Base-by-base conservation (phyloP, 2,329 filamentous ascomycete species). In the Helminthosporium solani region DNA sequence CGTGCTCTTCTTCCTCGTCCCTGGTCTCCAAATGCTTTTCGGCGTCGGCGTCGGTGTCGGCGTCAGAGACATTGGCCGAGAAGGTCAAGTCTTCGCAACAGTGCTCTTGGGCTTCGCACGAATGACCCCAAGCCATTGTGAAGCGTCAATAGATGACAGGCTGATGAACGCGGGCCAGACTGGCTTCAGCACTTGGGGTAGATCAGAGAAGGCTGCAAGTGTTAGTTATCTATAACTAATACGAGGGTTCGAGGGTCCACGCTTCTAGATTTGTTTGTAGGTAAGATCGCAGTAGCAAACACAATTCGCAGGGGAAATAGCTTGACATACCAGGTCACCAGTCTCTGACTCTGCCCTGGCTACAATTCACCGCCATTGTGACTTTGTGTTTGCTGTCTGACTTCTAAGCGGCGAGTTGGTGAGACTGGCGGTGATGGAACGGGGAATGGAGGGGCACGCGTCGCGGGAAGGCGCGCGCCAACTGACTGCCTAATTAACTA, bases 51-150 rank as follows among this genome's bases (percentile, higher is more conserved):
- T 25, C 23, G 23, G n/a, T n/a, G n/a, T n/a, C n/a, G n/a, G n/a
- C 28, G 6, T 46, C 36, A 33, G n/a, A n/a, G n/a, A n/a, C n/a
- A n/a, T n/a, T n/a, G n/a, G n/a, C n/a, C n/a, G 39, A 25, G 19
- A 46, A 33, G 6, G 54, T 52, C 18, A 56, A 42, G 33, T 51
- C 55, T 23, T 53, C 39, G 39, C 56, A 47, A 37, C 56, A 47
- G 7, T 60, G 50, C 14, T 55, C 49, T 15, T 63, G 49, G 39
- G 58, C 48, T 33, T 64, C 53, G 15, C 56, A 47, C 14, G 50
- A 44, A 14, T 47, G 38, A 12, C 44, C 53, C 54, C 56, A 60
- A n/a, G 40, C 38, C 60, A 60, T 64, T 31, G 23, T 46, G 18
- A 19, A 11, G 3, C 12, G 16, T 19, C 23, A n/a, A 4, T n/a